Conservation (phyloP, 768 basidiomycete species). For the Phylloporus rhodoxanthus region DNA sequence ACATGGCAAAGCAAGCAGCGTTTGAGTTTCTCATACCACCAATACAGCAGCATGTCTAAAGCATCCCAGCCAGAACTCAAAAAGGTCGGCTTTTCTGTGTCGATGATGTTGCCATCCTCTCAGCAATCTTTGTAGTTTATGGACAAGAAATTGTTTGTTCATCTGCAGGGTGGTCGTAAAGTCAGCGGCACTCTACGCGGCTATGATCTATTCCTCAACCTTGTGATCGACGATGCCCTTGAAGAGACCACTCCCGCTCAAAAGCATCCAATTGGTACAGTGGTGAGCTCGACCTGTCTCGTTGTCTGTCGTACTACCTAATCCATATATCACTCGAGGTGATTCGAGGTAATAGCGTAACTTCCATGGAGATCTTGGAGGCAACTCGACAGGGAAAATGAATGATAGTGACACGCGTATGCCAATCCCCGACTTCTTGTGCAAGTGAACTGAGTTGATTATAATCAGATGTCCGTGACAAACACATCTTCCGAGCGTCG, state of each 20-base stretch:
- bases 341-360: conserved; percentile 94
- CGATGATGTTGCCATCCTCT: neutral
- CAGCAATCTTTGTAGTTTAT: conserved; percentile 62
- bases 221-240: conserved; percentile 92
- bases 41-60: conserved; percentile 64
- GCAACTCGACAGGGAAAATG: conserved; percentile 37
- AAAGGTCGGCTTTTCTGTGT: conserved; percentile 57
- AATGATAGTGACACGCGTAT: neutral
- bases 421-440: neutral
- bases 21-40: neutral
- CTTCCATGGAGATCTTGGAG: conserved; percentile 88
- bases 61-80: conserved; percentile 96
- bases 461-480: neutral
- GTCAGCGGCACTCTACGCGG: conserved; percentile 93
- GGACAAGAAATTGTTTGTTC: conserved; percentile 95
- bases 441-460: neutral
- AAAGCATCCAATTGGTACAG: conserved; percentile 86
- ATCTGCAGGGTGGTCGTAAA: conserved; percentile 91
- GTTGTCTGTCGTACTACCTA: neutral
- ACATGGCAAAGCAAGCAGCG: conserved; percentile 30
- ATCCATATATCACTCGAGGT: conserved; percentile 48
- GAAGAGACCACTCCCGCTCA: conserved; percentile 89
- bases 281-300: conserved; percentile 51
- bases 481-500: neutral
- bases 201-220: conserved; percentile 97